Percentiles rank a stretch among this genome's conserved stretches.
Evolutionary conservation across 2,329 filamentous ascomycete species (phyloP).

Genomic region (Nemania sp.): DNA sequence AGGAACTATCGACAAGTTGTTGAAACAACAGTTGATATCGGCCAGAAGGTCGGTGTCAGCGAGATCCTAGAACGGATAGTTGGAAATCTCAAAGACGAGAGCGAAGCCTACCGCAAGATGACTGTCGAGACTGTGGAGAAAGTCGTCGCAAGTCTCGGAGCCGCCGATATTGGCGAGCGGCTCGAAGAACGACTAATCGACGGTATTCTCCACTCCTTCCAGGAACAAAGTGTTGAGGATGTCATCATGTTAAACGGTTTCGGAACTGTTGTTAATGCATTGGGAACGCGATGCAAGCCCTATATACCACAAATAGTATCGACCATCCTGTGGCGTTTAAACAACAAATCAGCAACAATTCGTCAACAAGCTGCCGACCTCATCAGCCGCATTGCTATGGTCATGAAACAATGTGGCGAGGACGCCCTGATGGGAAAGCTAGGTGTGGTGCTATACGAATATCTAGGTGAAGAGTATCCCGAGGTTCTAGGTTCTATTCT

Average conservation of each 20-base stretch:
- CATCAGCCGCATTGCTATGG: constrained; percentile 96
- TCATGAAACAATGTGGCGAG: constrained; percentile 98
- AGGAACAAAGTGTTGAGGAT: constrained; percentile 97
- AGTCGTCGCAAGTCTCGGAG: constrained; percentile 90
- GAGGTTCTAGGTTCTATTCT: constrained; percentile 97
- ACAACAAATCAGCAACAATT: constrained; percentile 97
- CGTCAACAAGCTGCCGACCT: constrained; percentile 97
- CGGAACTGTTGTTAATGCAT: constrained; percentile 94
- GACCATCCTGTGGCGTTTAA: constrained; percentile 94
- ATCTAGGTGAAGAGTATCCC: constrained; percentile 97
- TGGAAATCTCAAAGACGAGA: constrained; percentile 96
- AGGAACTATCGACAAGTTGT: constrained; percentile 98
- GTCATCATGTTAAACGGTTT: constrained; percentile 97
- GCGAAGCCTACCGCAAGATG: constrained; percentile 98
- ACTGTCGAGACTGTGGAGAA: constrained; percentile 98
- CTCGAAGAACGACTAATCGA: constrained; percentile 95
- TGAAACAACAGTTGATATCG: constrained; percentile 96
- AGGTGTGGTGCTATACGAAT: constrained; percentile 94
- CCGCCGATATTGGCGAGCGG: constrained; percentile 91
- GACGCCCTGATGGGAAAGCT: constrained; percentile 96
- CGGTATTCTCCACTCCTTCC: constrained; percentile 94
- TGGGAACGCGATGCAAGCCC: constrained; percentile 93
- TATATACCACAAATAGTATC: constrained; percentile 97
- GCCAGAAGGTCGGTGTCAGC: constrained; percentile 96
- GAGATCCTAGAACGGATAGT: constrained; percentile 96